Percentiles rank a stretch among this genome's conserved stretches.
These are phyloP conservation scores for Ophiostoma piceae DNA, from an alignment of 2,329 filamentous ascomycete genomes.

Conservation along the genomic window DNA sequence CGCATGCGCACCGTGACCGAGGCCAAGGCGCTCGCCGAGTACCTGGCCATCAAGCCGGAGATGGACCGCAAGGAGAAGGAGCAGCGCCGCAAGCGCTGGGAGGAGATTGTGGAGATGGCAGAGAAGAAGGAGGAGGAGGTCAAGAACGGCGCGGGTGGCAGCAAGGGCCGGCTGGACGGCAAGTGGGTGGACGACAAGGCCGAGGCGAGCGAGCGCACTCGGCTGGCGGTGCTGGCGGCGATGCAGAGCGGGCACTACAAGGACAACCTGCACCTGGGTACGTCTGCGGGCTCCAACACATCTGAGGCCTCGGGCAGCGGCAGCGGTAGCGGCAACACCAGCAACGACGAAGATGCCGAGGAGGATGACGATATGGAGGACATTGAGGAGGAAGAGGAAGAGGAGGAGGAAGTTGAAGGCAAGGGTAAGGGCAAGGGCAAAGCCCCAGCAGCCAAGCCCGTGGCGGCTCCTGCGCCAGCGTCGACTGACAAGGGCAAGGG, in stretches of 20 bases:
- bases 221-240: slow-evolving; percentile 66
- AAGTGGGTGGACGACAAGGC: slow-evolving; percentile 96
- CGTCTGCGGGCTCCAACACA: slow-evolving; percentile 44
- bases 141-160: slow-evolving; percentile 62
- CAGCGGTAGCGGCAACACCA: slow-evolving; percentile 29
- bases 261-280: slow-evolving; percentile 51
- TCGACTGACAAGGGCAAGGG: slow-evolving; percentile 33
- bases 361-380: slow-evolving; percentile 29
- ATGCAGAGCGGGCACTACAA: slow-evolving; percentile 61
- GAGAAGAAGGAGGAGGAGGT: slow-evolving; percentile 82
- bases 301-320: slow-evolving; percentile 37
- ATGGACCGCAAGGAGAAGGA: slow-evolving; percentile 96
- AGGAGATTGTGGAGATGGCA: slow-evolving; percentile 78
- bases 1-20: slow-evolving; percentile 88
- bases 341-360: slow-evolving; percentile 33
- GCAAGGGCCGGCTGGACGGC: slow-evolving; percentile 67
- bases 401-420: slow-evolving; percentile 29
- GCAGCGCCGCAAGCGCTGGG: slow-evolving; percentile 75
- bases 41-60: slow-evolving; percentile 89
- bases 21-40: slow-evolving; percentile 91
- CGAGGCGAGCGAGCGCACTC: slow-evolving; percentile 76
- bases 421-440: background rate
- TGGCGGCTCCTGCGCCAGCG: background rate
- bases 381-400: background rate
- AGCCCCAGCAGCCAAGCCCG: slow-evolving; percentile 38